Percentiles rank a stretch among this genome's conserved stretches.
These are phyloP conservation scores for Myxozyma geophila DNA, from an alignment of 805 yeast genomes.

Conservation along the genomic window DNA sequence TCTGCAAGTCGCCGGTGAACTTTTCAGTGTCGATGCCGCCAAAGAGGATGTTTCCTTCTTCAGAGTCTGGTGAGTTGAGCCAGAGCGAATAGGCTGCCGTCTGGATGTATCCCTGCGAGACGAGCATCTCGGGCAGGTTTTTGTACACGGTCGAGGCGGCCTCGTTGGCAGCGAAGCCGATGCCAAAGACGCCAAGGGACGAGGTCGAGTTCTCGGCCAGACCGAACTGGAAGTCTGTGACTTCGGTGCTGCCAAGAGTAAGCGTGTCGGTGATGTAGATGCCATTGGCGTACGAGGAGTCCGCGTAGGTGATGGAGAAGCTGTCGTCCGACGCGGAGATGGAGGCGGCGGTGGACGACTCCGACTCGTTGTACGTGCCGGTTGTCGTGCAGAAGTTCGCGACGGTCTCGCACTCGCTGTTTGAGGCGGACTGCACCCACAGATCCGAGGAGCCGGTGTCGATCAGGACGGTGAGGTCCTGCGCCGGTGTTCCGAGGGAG, in stretches of 20 bases:
- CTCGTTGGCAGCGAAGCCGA: slow-evolving; percentile 47
- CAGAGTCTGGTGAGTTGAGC: slow-evolving; percentile 46
- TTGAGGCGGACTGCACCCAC: slow-evolving; percentile 59
- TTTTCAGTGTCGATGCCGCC: slow-evolving; percentile 54
- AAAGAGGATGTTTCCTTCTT: slow-evolving; percentile 48
- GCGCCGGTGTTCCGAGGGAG: slow-evolving; percentile 61
- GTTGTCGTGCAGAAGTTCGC: slow-evolving; percentile 36
- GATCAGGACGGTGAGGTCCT: slow-evolving; percentile 57
- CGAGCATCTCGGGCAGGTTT: slow-evolving; percentile 46
- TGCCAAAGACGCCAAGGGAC: slow-evolving; percentile 55
- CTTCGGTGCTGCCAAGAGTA: slow-evolving; percentile 53
- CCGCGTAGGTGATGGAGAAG: slow-evolving; percentile 52
- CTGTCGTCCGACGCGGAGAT: slow-evolving; percentile 23
- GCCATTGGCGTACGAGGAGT: slow-evolving; percentile 56
- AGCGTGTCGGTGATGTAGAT: slow-evolving; percentile 68
- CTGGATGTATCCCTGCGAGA: slow-evolving; percentile 50
- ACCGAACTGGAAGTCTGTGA: slow-evolving; percentile 67
- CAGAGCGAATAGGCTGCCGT: slow-evolving; percentile 54
- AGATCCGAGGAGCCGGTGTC: slow-evolving; percentile 81
- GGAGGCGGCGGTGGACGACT: slow-evolving; percentile 39
- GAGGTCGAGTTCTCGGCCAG: slow-evolving; percentile 70
- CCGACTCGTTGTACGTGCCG: slow-evolving; percentile 41
- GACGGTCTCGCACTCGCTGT: slow-evolving; percentile 49
- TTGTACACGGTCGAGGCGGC: slow-evolving; percentile 39
- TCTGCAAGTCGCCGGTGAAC: slow-evolving; percentile 47